Conservation (phyloP, 2,329 filamentous ascomycete genomes). For the Trichoderma sp. region DNA sequence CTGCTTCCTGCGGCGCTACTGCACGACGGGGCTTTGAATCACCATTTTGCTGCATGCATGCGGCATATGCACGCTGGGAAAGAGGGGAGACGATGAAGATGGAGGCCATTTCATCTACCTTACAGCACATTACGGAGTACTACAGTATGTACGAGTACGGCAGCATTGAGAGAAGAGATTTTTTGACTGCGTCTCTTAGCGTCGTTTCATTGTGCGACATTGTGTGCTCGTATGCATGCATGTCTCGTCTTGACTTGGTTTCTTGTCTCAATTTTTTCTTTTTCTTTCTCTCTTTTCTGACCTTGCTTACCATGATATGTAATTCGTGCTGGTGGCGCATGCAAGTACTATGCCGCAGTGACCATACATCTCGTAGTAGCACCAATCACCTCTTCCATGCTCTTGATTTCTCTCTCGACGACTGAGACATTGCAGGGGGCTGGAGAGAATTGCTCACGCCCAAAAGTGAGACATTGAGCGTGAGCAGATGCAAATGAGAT, state of each 20-base stretch:
- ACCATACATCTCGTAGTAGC: not conserved
- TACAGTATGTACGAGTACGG: not conserved
- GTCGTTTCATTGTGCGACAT: conserved; percentile 5
- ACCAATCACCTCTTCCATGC: not conserved
- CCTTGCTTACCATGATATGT: not conserved
- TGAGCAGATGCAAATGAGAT: not conserved
- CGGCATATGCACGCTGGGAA: not conserved
- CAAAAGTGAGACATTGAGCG: not conserved
- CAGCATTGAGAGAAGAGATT: not conserved
- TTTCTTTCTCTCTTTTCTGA: not conserved
- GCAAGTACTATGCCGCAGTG: not conserved
- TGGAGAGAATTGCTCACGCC: not conserved
- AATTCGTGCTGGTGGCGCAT: not conserved
- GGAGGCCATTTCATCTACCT: not conserved
- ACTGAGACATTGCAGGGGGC: not conserved
- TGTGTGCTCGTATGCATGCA: not conserved
- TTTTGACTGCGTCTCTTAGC: not conserved
- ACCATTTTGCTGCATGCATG: conserved; percentile 7
- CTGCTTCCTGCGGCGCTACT: conserved; percentile 7
- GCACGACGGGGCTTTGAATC: conserved; percentile 11
- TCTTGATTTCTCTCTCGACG: not conserved
- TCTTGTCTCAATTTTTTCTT: not conserved
- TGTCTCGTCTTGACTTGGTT: not conserved
- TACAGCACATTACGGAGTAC: too few relatives aligned
- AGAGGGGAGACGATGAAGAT: not conserved